Evolutionary conservation across 1,284 basidiomycete genomes (phyloP), one percentile per base, ranked within the genome.

Genomic region (Vanrija sp.): DNA sequence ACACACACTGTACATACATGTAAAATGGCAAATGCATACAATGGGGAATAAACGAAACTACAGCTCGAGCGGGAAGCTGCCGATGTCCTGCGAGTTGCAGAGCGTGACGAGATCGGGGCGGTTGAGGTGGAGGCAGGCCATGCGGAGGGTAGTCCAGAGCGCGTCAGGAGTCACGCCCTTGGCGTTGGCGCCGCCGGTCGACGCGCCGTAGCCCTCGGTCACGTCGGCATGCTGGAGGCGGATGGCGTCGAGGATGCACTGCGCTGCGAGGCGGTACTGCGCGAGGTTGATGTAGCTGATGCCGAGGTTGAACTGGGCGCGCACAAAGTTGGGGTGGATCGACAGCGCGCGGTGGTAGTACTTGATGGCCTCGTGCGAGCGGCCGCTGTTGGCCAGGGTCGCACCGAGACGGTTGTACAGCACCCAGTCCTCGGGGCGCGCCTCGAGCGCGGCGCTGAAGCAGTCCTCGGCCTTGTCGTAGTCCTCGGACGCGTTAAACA

Each of bases 321-420:
- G 86, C 52, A 97, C 93, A 73, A 98, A 98, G 38, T 85, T 84
- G 5, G 95, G 94, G 68, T 96, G 92, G 53, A 97, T 80, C 61
- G 90, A 87, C 39, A 98, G 80, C 3, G 95, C 96, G 49, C 85
- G 85, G 69, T 88, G 85, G 75, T 98, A 98, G 75, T 91, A 97
- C 62, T 87, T 80, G 16, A 97, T 81, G 9, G 96, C 94, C 60
- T 91, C 86, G 43, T 85, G 84, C 18, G 90, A 85, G 49, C 83
- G 82, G 0, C 95, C 94, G 64, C 85, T 88, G 73, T 98, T 98
- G 46, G 93, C 93, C 71, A 97, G 85, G 2, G 94, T 98, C 16
- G 95, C 95, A 15, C 95, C 95, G 25, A 98, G 88, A 23, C 95
- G 85, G 73, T 98, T 98, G 78, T 93, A 97, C 60, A 99, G 77